Conservation (phyloP, 2,329 filamentous ascomycete genomes). For the Paecilomyces formosus region DNA sequence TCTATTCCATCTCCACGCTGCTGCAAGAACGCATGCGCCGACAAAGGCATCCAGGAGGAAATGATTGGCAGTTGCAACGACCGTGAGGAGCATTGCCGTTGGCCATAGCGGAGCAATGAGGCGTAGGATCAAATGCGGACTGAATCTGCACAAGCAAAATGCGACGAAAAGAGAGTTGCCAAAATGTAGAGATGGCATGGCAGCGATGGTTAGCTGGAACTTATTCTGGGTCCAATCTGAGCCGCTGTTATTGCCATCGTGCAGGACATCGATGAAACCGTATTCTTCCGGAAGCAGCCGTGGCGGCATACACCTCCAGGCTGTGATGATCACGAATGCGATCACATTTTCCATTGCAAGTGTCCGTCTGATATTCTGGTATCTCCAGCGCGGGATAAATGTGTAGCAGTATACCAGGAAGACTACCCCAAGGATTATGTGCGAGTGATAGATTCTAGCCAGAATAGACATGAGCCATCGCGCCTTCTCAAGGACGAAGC, state of each 20-base stretch:
- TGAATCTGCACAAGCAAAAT: conserved; percentile 27
- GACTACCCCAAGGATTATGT: conserved; percentile 38
- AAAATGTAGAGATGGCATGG: conserved; percentile 45
- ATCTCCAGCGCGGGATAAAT: conserved; percentile 32
- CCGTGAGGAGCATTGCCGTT: conserved; percentile 43
- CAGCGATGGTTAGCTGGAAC: conserved; percentile 42
- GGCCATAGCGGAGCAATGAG: conserved; percentile 38
- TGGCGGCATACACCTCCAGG: conserved; percentile 44
- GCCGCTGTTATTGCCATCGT: conserved; percentile 15
- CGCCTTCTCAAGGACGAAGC: conserved; percentile 28
- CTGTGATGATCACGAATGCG: conserved; percentile 41
- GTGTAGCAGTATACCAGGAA: conserved; percentile 46
- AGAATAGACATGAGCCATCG: conserved; percentile 33
- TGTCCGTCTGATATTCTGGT: conserved; percentile 38
- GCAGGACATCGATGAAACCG: conserved; percentile 42
- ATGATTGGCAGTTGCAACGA: conserved; percentile 62
- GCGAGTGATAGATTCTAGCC: conserved; percentile 40
- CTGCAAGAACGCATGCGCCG: conserved; percentile 38
- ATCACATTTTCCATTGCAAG: conserved; percentile 43
- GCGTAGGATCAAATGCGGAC: conserved; percentile 32
- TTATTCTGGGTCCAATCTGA: conserved; percentile 38
- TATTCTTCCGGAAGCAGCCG: conserved; percentile 37
- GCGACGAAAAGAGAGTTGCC: conserved; percentile 28
- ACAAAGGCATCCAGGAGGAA: conserved; percentile 61
- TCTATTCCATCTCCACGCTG: conserved; percentile 14